phyloP scores from a whole-genome alignment of 805 yeast species.

The Kuraishia floccosa region DNA sequence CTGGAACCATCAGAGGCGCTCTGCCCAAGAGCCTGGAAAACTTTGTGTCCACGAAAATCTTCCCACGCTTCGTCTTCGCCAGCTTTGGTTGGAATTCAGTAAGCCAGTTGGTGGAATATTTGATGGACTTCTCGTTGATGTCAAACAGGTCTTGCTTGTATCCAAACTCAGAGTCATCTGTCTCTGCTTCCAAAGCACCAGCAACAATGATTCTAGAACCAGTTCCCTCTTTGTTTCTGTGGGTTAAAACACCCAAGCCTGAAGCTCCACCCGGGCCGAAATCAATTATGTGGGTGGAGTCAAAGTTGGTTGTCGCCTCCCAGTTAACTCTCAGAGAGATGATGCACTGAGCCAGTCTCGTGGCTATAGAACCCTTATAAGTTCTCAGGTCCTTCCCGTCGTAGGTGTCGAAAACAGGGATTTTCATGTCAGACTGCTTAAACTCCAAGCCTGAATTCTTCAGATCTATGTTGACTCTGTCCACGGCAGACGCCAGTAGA shows the following conservation, averaged over 20 bases:
- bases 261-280: conserved; percentile 99
- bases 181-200: conserved; percentile 68
- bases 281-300: conserved; percentile 83
- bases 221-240: conserved; percentile 96
- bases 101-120: conserved; percentile 87
- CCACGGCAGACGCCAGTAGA: conserved; percentile 63
- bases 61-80: conserved; percentile 61
- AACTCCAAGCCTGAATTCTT: conserved; percentile 47
- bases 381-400: conserved; percentile 71
- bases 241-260: conserved; percentile 92
- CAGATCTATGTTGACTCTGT: conserved; percentile 55
- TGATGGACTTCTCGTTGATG: conserved; percentile 48
- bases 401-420: conserved; percentile 89
- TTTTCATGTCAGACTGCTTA: conserved; percentile 39
- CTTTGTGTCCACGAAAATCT: conserved; percentile 84
- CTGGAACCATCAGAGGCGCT: conserved; percentile 96
- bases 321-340: conserved; percentile 87
- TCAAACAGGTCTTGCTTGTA: conserved; percentile 93
- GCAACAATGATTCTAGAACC: conserved; percentile 93
- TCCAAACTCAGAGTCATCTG: conserved; percentile 77
- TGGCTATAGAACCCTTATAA: conserved; percentile 39
- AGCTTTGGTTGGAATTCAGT: conserved; percentile 79
- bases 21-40: conserved; percentile 86
- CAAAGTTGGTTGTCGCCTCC: conserved; percentile 80
- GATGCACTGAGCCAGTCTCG: conserved; percentile 72